Base-by-base conservation (phyloP, 2,329 filamentous ascomycete species). In the Talaromyces sp. region DNA sequence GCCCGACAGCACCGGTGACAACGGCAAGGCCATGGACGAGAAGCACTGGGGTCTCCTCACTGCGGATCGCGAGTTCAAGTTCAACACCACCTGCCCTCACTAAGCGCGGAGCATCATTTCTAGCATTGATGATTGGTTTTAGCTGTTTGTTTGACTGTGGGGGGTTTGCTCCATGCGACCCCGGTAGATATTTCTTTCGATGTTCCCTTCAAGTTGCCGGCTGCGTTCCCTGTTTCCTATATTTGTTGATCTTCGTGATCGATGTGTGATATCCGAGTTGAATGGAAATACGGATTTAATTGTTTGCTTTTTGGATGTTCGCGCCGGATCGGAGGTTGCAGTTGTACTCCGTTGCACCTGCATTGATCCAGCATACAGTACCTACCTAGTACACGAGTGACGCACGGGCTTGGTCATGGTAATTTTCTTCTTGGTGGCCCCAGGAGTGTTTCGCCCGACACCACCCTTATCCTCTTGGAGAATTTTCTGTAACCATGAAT, bases 41-140 rank as follows among this genome's bases (percentile, higher is more conserved):
- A 85, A 80, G 32, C 80, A 86, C 63, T 89, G 87, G 87, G 86
- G 87, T 64, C 82, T 84, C 37, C 88, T 86, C 80, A 84, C 79
- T 37, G 76, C 78, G 1, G 79, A 85, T 55, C 77, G 85, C 62
- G 77, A 75, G 66, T 53, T 75, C 56, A 88, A 88, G 77, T 87
- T 79, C 68, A 66, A 74, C 48, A 69, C 79, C 37, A 68, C 72
- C 57, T 83, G 80, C 70, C 75, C 75, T 16, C 57, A 62, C 30
- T 64, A 56, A 53, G 36, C 16, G 30, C 10, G 3, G 2, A 24
- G 8, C 14, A 16, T 16, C 22, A 17, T n/a, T 19, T 44, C 20
- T 22, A 30, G 20, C 17, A 22, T 40, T 29, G 33, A 14, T 39
- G 19, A n/a, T 16, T 46, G 32, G 45, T 27, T 22, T 54, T 32